These are phyloP conservation scores for Euphorbia schlechtendalii DNA, from an alignment of 441 rosid genomes.

Conservation along the genomic window DNA sequence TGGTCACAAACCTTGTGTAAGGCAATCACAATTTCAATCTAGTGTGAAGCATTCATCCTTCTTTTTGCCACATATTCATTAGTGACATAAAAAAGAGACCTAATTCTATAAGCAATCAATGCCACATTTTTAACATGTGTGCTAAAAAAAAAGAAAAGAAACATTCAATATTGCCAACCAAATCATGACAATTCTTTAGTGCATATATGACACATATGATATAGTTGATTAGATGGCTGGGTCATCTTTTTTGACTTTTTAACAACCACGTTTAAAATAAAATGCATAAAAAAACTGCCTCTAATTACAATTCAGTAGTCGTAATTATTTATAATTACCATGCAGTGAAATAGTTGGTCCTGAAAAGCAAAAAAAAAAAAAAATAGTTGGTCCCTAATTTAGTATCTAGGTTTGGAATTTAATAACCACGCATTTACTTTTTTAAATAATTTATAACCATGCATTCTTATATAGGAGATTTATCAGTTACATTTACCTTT, in stretches of 20 bases:
- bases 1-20: neutral
- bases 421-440: no score
- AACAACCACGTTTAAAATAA: neutral
- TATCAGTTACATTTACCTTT: no score
- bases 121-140: constrained; percentile 9
- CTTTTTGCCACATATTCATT: neutral
- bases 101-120: neutral
- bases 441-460: no score
- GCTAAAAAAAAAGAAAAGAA: neutral
- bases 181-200: neutral
- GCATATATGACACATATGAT: neutral
- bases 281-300: neutral
- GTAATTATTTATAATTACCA: no score
- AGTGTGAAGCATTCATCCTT: no score
- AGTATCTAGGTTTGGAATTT: no score
- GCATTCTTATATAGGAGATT: no score
- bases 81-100: neutral
- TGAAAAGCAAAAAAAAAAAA: no score
- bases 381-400: no score
- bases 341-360: no score
- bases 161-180: neutral
- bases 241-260: neutral
- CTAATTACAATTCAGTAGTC: no score
- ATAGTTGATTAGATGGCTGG: neutral
- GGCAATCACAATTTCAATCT: no score